Conservation (phyloP, 257 asterid genomes). For the Ocimum tenuiflorum region DNA sequence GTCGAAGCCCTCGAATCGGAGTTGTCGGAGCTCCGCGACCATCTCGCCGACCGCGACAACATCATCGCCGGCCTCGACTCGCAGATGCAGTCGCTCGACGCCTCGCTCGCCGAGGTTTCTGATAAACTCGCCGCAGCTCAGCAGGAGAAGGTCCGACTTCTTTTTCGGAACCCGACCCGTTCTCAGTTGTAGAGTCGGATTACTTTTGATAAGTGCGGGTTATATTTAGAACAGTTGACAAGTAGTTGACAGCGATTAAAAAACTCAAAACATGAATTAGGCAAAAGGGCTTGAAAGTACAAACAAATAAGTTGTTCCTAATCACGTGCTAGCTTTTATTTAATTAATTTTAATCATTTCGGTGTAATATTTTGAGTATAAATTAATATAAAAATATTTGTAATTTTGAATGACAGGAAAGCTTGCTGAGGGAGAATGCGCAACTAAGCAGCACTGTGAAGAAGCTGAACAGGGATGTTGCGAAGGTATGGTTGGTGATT, state of each 20-base stretch:
- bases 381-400: too few species aligned
- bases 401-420: constrained; percentile 31
- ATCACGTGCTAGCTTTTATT: background rate
- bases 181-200: constrained; percentile 6
- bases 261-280: background rate
- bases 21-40: constrained; percentile 52
- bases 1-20: constrained; percentile 75
- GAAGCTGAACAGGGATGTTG: constrained; percentile 50
- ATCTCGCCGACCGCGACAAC: constrained; percentile 53
- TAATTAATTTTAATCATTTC: too few species aligned
- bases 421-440: constrained; percentile 35
- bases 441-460: constrained; percentile 38
- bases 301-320: too few species aligned
- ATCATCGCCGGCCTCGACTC: constrained; percentile 68
- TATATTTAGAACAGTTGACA: background rate
- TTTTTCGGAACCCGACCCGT: background rate
- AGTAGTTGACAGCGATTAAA: background rate
- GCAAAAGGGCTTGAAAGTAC: too few species aligned
- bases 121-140: constrained; percentile 52
- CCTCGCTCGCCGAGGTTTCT: constrained; percentile 43
- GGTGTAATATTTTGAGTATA: too few species aligned
- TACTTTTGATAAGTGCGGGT: background rate
- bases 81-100: constrained; percentile 66
- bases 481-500: constrained; percentile 28
- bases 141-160: constrained; percentile 71